These are phyloP conservation scores for Lithospermum erythrorhizon DNA, from an alignment of 257 asterid species.

Conservation along the genomic window DNA sequence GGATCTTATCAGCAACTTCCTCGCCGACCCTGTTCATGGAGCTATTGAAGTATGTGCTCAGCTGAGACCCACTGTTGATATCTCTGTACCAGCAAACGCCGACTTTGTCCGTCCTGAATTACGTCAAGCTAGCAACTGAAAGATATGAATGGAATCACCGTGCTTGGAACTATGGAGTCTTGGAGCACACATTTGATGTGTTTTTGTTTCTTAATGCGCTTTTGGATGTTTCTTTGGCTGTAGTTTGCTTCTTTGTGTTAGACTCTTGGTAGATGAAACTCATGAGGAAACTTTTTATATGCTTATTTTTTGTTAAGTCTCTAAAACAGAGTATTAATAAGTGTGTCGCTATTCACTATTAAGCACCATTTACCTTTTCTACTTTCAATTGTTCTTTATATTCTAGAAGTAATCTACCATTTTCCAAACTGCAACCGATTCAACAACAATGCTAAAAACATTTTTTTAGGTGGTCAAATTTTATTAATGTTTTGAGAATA, in stretches of 20 bases:
- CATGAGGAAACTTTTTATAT: too few relatives aligned
- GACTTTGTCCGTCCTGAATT: slow-evolving; percentile 92
- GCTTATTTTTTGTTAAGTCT: too few relatives aligned
- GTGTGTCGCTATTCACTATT: too few relatives aligned
- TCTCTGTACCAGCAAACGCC: slow-evolving; percentile 81
- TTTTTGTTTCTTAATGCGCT: not conserved
- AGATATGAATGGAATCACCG: not conserved
- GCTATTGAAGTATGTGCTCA: slow-evolving; percentile 83
- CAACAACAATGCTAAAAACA: too few relatives aligned
- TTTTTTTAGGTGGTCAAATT: too few relatives aligned
- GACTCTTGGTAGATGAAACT: too few relatives aligned
- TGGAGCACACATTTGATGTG: not conserved
- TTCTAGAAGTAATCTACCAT: too few relatives aligned
- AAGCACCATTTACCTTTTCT: too few relatives aligned
- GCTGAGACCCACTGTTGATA: slow-evolving; percentile 91
- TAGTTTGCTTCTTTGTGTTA: not conserved
- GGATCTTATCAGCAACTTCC: slow-evolving; percentile 83
- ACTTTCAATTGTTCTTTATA: too few relatives aligned
- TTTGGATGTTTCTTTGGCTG: not conserved
- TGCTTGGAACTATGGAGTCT: not conserved
- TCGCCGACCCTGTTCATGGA: slow-evolving; percentile 69
- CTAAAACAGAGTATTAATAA: too few relatives aligned
- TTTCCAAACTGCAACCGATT: too few relatives aligned
- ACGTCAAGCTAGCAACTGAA: slow-evolving; percentile 44
- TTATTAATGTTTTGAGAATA: too few relatives aligned